Conservation (phyloP, 306 rosid species). For the Lupinus albus region DNA sequence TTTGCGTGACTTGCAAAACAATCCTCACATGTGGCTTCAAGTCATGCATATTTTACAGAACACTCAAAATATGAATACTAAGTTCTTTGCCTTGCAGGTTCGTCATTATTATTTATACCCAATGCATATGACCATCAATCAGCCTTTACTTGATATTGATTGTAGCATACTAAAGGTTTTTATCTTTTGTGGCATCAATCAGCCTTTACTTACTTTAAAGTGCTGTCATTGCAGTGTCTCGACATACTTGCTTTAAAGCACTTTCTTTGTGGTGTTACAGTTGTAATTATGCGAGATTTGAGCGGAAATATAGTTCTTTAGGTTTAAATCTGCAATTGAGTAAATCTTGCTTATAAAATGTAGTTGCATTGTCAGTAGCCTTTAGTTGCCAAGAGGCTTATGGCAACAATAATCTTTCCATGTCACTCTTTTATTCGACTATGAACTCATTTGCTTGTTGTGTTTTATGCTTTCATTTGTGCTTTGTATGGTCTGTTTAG, state of each 20-base stretch:
- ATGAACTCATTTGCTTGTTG: no score
- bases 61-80: conserved; percentile 79
- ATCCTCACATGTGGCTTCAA: conserved; percentile 98
- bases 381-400: conserved; percentile 6
- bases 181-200: conserved; percentile 2
- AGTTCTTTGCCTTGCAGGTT: conserved; percentile 99
- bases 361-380: background rate
- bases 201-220: background rate
- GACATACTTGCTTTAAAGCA: background rate
- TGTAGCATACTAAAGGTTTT: background rate
- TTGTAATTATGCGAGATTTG: conserved; percentile 23
- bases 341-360: no score
- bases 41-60: conserved; percentile 93
- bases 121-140: background rate
- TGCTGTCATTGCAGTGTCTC: background rate
- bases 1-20: conserved; percentile 87
- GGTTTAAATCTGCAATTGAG: no score
- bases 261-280: background rate
- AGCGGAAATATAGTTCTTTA: background rate
- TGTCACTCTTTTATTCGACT: background rate
- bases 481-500: background rate
- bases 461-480: background rate
- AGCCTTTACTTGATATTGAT: background rate
- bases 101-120: conserved; percentile 5
- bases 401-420: conserved; percentile 2